Percentiles rank a stretch among this genome's conserved stretches.
Conservation (phyloP, 78 protist genomes). For the Dictyostelium purpureum region DNA sequence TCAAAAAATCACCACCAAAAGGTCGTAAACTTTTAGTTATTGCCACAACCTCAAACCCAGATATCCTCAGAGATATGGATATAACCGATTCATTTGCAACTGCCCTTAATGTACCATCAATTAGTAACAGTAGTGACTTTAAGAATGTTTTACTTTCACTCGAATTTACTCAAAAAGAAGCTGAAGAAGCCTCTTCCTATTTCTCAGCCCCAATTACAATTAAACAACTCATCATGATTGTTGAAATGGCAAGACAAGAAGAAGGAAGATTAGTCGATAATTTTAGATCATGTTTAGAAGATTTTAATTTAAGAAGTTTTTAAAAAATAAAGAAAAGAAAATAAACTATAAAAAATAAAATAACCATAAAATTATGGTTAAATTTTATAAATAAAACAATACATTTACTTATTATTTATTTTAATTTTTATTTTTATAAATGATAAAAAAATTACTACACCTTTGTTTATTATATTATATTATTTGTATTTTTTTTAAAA, state of each 20-base stretch:
- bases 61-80: conserved; percentile 78
- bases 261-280: conserved; percentile 33
- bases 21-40: conserved; percentile 90
- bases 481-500: too few species aligned
- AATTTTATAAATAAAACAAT: too few species aligned
- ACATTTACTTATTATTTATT: too few species aligned
- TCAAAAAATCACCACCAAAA: conserved; percentile 92
- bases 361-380: too few species aligned
- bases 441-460: too few species aligned
- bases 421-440: too few species aligned
- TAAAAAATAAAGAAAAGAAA: background rate
- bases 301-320: conserved; percentile 27
- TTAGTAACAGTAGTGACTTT: conserved; percentile 18
- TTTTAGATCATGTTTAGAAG: conserved; percentile 35
- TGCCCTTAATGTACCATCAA: conserved; percentile 40
- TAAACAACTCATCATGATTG: conserved; percentile 89
- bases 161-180: conserved; percentile 48
- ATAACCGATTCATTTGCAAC: conserved; percentile 79
- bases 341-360: background rate
- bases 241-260: conserved; percentile 94
- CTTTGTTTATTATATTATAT: too few species aligned
- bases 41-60: conserved; percentile 91
- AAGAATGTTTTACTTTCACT: conserved; percentile 25
- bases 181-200: background rate
- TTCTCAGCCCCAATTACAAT: conserved; percentile 76